Evolutionary conservation across 2,329 filamentous ascomycete genomes (phyloP).

Genomic region (Davidsoniella eucalypti): DNA sequence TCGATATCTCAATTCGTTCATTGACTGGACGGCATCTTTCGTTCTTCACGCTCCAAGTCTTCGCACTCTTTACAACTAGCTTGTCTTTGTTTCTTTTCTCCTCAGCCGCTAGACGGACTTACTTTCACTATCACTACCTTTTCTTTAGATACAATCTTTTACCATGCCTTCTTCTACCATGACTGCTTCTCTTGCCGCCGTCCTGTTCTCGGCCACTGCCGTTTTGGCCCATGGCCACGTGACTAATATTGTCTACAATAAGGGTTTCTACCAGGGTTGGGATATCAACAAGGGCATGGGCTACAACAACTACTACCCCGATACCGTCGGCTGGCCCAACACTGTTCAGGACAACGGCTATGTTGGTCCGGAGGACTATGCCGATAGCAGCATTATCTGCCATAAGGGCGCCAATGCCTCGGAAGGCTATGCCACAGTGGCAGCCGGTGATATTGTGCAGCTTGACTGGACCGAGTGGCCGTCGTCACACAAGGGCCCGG

Average conservation of each 20-base stretch:
- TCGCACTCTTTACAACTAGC: background rate
- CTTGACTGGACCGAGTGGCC: conserved; percentile 52
- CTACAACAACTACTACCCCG: conserved; percentile 14
- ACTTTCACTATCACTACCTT: background rate
- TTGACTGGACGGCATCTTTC: conserved; percentile 7
- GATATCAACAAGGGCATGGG: conserved; percentile 16
- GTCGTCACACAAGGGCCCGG: conserved; percentile 43
- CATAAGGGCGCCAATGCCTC: conserved; percentile 27
- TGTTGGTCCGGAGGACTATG: conserved; percentile 27
- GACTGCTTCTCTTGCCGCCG: conserved; percentile 5
- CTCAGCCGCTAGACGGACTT: background rate
- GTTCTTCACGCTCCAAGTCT: background rate
- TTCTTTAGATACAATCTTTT: background rate
- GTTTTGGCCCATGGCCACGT: conserved; percentile 21
- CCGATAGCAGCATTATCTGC: conserved; percentile 29
- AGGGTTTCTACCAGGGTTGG: conserved; percentile 20
- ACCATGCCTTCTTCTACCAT: conserved; percentile 16
- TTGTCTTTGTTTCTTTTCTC: background rate
- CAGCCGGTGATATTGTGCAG: conserved; percentile 41
- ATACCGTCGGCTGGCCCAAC: conserved; percentile 20
- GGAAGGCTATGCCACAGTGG: conserved; percentile 26
- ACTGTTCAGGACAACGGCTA: conserved; percentile 26
- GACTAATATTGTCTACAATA: conserved; percentile 17
- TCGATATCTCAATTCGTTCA: background rate
- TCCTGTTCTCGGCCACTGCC: conserved; percentile 14